Percentiles rank a stretch among this genome's conserved stretches.
Conservation (phyloP, 1,284 basidiomycete genomes). For the Phellinidium pouzarii region DNA sequence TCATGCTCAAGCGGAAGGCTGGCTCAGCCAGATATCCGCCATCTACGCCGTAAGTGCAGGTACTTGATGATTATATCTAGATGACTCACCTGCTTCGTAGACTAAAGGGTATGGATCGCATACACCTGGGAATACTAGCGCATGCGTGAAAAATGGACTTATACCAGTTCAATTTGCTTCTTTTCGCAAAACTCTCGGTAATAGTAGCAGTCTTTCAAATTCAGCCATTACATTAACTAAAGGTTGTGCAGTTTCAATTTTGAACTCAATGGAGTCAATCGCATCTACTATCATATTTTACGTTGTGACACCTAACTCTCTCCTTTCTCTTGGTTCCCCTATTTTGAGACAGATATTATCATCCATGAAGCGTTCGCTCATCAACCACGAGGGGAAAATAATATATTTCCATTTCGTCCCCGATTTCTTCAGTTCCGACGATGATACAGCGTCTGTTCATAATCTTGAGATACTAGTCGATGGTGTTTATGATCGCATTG, state of each 20-base stretch:
- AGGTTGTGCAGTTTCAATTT: constrained; percentile 40
- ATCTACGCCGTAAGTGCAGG: constrained; percentile 50
- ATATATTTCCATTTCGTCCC: constrained; percentile 66
- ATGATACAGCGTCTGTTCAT: constrained; percentile 34
- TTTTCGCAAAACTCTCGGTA: constrained; percentile 59
- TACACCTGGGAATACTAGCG: constrained; percentile 39
- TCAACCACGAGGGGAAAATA: constrained; percentile 38
- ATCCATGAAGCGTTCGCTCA: constrained; percentile 45
- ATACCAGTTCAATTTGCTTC: constrained; percentile 56
- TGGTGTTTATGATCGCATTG: constrained; percentile 66
- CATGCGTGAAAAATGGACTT: constrained; percentile 46
- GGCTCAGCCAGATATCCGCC: constrained; percentile 48
- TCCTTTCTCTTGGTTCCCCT: constrained; percentile 52
- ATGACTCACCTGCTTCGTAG: constrained; percentile 31
- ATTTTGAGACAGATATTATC: constrained; percentile 59
- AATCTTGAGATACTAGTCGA: constrained; percentile 41
- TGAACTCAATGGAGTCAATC: constrained; percentile 37
- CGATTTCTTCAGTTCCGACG: constrained; percentile 43
- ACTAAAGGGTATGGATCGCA: constrained; percentile 55
- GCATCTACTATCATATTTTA: constrained; percentile 53
- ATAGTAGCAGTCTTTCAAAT: constrained; percentile 19
- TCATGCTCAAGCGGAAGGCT: constrained; percentile 41
- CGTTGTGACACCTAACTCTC: constrained; percentile 51
- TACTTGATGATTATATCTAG: neutral
- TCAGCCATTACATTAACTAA: neutral